These are phyloP conservation scores for Hirsutella thompsonii DNA, from an alignment of 2,329 filamentous ascomycete genomes.

Conservation along the genomic window DNA sequence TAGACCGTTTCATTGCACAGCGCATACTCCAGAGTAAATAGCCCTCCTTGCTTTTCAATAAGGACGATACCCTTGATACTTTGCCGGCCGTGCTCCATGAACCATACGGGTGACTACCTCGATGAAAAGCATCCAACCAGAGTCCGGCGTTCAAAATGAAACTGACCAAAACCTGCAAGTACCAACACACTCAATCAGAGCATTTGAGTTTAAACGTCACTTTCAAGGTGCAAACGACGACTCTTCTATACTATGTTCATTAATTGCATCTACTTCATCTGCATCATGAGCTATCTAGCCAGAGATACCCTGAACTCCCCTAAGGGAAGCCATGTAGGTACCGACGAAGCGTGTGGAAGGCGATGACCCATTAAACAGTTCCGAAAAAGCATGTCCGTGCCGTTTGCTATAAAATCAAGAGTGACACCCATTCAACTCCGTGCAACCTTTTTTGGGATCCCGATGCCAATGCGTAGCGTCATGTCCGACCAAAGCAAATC, in stretches of 20 bases:
- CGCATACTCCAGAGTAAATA: too few relatives aligned
- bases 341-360: slow-evolving; percentile 15
- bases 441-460: slow-evolving; percentile 26
- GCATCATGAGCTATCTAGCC: slow-evolving; percentile 23
- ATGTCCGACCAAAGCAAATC: slow-evolving; percentile 4
- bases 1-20: too few relatives aligned
- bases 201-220: too few relatives aligned
- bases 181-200: neutral
- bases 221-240: too few relatives aligned
- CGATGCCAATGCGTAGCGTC: slow-evolving; percentile 13
- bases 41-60: too few relatives aligned
- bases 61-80: too few relatives aligned
- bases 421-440: slow-evolving; percentile 24
- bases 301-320: slow-evolving; percentile 21
- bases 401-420: slow-evolving; percentile 13
- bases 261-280: slow-evolving; percentile 22
- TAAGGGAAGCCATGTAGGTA: slow-evolving; percentile 14
- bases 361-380: slow-evolving; percentile 9
- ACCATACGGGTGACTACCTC: too few relatives aligned
- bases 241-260: slow-evolving; percentile 14
- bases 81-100: too few relatives aligned
- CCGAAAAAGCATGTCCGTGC: slow-evolving; percentile 20
- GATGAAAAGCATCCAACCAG: too few relatives aligned
- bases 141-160: too few relatives aligned
- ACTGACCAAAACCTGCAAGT: too few relatives aligned